Evolutionary conservation across 139 green algal genomes (phyloP).

Genomic region (Tetradesmus lagerheimii): DNA sequence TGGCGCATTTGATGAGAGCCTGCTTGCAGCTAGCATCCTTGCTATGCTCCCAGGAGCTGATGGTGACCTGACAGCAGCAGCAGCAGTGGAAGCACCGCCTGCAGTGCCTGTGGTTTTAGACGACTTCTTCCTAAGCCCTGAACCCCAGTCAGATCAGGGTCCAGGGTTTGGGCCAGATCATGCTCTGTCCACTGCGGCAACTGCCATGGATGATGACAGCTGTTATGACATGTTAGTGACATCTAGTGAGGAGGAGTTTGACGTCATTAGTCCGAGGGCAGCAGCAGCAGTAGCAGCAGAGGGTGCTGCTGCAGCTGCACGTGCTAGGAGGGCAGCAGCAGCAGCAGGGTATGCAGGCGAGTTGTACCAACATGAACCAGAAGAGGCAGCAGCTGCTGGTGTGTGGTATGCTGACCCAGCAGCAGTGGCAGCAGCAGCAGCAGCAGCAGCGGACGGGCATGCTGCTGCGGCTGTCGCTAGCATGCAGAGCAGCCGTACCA

Average conservation of each 20-base stretch:
- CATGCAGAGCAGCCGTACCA: neutral
- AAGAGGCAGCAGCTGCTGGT: neutral
- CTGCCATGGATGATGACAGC: neutral
- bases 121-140: conserved; percentile 38
- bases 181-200: neutral
- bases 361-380: neutral
- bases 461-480: neutral
- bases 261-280: conserved; percentile 19
- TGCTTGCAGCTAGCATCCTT: conserved; percentile 38
- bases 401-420: neutral
- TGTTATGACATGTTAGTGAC: conserved; percentile 5
- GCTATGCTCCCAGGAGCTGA: neutral
- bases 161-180: neutral
- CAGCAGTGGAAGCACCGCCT: neutral
- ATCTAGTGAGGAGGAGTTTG: conserved; percentile 32
- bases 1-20: neutral
- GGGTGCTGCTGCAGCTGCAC: conserved; percentile 38
- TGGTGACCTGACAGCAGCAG: conserved; percentile 8
- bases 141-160: neutral
- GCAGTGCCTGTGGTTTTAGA: conserved; percentile 39
- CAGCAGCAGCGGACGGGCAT: neutral
- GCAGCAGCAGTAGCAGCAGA: conserved; percentile 4
- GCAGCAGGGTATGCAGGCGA: neutral
- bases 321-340: neutral
- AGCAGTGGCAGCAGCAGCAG: conserved; percentile 2